phyloP scores from a whole-genome alignment of 2,329 filamentous ascomycete genomes.

The Huntiella moniliformis region DNA sequence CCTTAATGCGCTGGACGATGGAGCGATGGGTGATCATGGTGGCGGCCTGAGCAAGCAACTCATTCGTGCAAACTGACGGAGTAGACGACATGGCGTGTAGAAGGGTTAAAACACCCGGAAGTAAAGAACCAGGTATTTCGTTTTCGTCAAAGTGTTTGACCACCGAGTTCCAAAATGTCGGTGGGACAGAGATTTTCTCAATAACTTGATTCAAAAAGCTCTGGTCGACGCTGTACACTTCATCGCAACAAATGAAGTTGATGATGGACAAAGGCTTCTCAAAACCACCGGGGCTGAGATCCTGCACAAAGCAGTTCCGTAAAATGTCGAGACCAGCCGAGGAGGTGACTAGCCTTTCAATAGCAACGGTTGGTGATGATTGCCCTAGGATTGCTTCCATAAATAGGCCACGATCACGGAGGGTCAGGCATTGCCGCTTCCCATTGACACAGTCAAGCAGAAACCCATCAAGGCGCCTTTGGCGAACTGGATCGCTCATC shows the following conservation, averaged over 20 bases:
- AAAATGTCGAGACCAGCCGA: not conserved
- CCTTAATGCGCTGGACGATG: not conserved
- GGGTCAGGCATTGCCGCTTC: not conserved
- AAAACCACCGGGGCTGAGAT: not conserved
- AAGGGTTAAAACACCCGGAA: not conserved
- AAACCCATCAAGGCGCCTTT: not conserved
- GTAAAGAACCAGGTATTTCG: not conserved
- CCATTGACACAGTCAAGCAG: not conserved
- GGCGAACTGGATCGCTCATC: too few relatives aligned
- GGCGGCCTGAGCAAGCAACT: too few relatives aligned
- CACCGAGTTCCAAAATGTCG: constrained; percentile 4
- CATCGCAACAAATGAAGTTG: not conserved
- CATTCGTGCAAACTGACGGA: not conserved
- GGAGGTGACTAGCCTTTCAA: not conserved
- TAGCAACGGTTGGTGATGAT: not conserved
- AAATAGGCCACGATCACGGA: not conserved
- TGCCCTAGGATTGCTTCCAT: constrained; percentile 1
- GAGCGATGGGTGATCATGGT: too few relatives aligned
- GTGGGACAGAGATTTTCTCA: not conserved
- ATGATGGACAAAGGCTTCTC: not conserved
- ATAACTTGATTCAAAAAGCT: not conserved
- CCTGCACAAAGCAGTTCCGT: not conserved
- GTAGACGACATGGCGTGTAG: not conserved
- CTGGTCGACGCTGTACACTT: not conserved
- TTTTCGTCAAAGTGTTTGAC: not conserved